phyloP scores from a whole-genome alignment of 495 filamentous ascomycete genomes.

The Penicillium riverlandense region DNA sequence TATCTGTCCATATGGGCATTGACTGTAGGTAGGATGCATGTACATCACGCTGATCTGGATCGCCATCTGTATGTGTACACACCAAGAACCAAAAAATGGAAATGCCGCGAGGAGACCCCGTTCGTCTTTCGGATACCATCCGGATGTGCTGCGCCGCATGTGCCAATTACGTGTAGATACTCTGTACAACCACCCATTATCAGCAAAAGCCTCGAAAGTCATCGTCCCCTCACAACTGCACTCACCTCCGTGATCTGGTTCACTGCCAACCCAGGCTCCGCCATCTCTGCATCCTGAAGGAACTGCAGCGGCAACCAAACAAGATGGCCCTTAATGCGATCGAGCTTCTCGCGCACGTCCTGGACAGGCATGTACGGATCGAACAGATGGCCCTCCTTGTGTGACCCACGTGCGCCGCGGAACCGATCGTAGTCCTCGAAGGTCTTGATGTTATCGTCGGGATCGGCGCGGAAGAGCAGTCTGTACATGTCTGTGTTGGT shows the following conservation, averaged over 20 bases:
- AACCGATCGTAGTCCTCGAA: conserved; percentile 86
- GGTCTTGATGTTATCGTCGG: conserved; percentile 79
- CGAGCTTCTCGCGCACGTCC: conserved; percentile 67
- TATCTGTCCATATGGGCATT: no score
- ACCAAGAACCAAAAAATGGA: no score
- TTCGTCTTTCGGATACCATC: no score
- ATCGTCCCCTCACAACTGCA: background rate
- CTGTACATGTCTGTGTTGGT: conserved; percentile 80
- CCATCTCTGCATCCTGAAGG: conserved; percentile 78
- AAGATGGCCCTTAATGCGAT: conserved; percentile 77
- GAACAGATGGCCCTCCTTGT: conserved; percentile 79
- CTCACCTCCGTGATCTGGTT: conserved; percentile 63
- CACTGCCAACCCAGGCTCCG: conserved; percentile 73
- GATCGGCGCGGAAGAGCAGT: conserved; percentile 86
- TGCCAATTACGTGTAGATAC: conserved; percentile 32
- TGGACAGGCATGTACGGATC: conserved; percentile 62
- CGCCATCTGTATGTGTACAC: no score
- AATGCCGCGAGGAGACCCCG: no score
- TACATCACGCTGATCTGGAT: no score
- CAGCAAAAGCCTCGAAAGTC: background rate
- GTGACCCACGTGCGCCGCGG: conserved; percentile 49
- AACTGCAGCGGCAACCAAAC: conserved; percentile 96
- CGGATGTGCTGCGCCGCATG: no score
- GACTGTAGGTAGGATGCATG: no score
- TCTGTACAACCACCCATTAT: conserved; percentile 18